Percentiles rank a stretch among this genome's conserved stretches.
phyloP scores from a whole-genome alignment of 2,329 filamentous ascomycete species.

The Aspergillus candidus region DNA sequence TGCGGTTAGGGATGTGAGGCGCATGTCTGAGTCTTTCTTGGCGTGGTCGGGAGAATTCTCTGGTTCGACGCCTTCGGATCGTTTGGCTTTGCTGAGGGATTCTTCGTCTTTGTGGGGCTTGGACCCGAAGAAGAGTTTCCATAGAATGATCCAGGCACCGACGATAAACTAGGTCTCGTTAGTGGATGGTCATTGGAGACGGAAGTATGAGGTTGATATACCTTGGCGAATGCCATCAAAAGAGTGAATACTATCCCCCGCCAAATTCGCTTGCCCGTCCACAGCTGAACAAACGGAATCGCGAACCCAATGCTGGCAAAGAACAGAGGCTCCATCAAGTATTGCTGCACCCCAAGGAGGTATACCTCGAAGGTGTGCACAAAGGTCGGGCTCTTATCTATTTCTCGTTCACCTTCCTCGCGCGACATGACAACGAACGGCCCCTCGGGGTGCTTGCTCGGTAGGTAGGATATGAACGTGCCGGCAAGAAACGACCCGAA shows the following conservation, averaged over 20 bases:
- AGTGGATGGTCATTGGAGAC: too few species aligned
- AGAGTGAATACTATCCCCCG: conserved; percentile 25
- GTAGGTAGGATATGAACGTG: conserved; percentile 32
- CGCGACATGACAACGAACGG: conserved; percentile 33
- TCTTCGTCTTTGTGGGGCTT: background rate
- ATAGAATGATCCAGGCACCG: conserved; percentile 23
- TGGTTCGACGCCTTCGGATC: background rate
- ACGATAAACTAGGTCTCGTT: conserved; percentile 19
- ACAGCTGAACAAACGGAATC: conserved; percentile 27
- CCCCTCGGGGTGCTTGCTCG: conserved; percentile 30
- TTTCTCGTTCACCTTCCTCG: conserved; percentile 29
- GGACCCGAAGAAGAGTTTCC: conserved; percentile 7
- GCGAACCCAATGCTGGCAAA: conserved; percentile 30
- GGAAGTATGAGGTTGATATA: conserved; percentile 1
- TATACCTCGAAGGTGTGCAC: conserved; percentile 37
- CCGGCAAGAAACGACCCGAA: conserved; percentile 36
- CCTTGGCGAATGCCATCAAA: conserved; percentile 27
- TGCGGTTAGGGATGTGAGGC: conserved; percentile 16
- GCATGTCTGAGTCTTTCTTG: background rate
- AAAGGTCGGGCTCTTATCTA: conserved; percentile 33
- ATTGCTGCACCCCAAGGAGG: conserved; percentile 29
- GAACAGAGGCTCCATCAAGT: conserved; percentile 29
- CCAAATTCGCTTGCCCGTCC: conserved; percentile 30
- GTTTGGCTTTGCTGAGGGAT: background rate
- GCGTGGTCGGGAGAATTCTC: background rate